A percentile compares a stretch with the other conserved stretches of the same genome.
These are phyloP conservation scores for Fibroporia radiculosa DNA, from an alignment of 768 basidiomycete genomes.

Conservation along the genomic window DNA sequence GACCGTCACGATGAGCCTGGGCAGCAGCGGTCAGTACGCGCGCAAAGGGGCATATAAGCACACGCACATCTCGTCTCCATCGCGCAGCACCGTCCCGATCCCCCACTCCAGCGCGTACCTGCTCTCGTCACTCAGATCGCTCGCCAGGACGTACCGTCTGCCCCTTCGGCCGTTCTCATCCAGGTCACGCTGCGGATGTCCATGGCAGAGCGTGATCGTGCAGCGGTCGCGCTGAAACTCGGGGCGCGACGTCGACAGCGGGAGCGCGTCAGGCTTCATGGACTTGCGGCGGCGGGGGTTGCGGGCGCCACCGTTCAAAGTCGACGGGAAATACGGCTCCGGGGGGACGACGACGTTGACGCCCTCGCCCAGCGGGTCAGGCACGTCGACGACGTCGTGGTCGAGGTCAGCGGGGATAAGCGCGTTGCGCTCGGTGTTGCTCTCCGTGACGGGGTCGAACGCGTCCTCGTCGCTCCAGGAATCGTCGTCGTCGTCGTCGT, in stretches of 20 bases:
- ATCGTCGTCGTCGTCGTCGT: slow-evolving; percentile 49
- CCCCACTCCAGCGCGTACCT: slow-evolving; percentile 97
- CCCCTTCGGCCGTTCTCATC: slow-evolving; percentile 47
- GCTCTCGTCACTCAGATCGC: slow-evolving; percentile 91
- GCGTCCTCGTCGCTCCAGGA: slow-evolving; percentile 49
- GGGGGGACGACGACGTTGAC: slow-evolving; percentile 82
- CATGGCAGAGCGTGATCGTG: slow-evolving; percentile 84
- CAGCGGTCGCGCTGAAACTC: slow-evolving; percentile 88
- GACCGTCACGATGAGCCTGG: slow-evolving; percentile 76
- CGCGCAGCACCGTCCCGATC: slow-evolving; percentile 89
- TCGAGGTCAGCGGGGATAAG: slow-evolving; percentile 47
- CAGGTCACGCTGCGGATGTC: slow-evolving; percentile 54
- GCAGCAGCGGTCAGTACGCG: neutral
- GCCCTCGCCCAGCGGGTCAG: slow-evolving; percentile 87
- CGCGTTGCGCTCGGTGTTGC: slow-evolving; percentile 83
- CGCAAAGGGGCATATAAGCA: neutral
- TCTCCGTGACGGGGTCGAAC: slow-evolving; percentile 77
- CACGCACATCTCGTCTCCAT: slow-evolving; percentile 81
- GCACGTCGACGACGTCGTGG: slow-evolving; percentile 40
- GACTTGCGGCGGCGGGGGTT: slow-evolving; percentile 50
- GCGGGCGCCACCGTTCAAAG: slow-evolving; percentile 44
- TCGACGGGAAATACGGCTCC: slow-evolving; percentile 75
- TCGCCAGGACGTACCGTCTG: slow-evolving; percentile 78
- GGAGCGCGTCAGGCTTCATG: slow-evolving; percentile 53
- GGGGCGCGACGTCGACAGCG: slow-evolving; percentile 65